These are phyloP conservation scores for Trametes elegans DNA, from an alignment of 768 basidiomycete species.

Conservation along the genomic window DNA sequence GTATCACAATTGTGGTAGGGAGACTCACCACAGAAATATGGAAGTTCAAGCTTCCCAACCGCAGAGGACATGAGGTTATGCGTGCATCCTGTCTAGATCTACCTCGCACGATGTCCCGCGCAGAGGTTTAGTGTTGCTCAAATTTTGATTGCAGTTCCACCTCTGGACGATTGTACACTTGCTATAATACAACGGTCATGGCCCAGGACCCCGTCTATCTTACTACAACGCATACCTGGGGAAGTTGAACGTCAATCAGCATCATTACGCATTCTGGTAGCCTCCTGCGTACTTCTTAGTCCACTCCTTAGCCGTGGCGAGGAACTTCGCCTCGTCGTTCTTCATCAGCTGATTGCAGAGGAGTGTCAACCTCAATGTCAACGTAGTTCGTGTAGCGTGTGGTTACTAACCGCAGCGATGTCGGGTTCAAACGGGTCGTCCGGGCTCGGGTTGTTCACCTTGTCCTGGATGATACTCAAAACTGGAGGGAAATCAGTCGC, in stretches of 20 bases:
- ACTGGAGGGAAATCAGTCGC: too few species aligned
- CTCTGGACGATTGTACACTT: too few species aligned
- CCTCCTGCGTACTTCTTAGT: conserved; percentile 67
- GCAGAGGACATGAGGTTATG: too few species aligned
- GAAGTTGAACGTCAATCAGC: neutral
- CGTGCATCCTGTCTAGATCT: too few species aligned
- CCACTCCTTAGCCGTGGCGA: conserved; percentile 76
- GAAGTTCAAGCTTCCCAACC: too few species aligned
- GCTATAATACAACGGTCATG: neutral
- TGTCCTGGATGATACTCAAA: conserved; percentile 73
- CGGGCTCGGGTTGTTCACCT: conserved; percentile 82
- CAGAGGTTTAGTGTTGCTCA: too few species aligned
- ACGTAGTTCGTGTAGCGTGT: neutral
- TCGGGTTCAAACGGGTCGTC: conserved; percentile 90
- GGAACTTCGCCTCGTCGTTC: conserved; percentile 73
- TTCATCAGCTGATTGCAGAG: conserved; percentile 55
- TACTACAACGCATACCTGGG: conserved; percentile 5
- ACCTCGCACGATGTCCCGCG: too few species aligned
- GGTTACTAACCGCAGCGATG: conserved; percentile 66
- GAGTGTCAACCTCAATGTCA: neutral
- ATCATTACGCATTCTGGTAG: too few species aligned
- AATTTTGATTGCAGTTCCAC: too few species aligned
- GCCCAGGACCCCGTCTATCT: neutral
- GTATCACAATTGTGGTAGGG: too few species aligned
- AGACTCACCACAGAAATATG: too few species aligned